Conservation (phyloP, 805 yeast genomes). For the Starmerella stigmatis region DNA sequence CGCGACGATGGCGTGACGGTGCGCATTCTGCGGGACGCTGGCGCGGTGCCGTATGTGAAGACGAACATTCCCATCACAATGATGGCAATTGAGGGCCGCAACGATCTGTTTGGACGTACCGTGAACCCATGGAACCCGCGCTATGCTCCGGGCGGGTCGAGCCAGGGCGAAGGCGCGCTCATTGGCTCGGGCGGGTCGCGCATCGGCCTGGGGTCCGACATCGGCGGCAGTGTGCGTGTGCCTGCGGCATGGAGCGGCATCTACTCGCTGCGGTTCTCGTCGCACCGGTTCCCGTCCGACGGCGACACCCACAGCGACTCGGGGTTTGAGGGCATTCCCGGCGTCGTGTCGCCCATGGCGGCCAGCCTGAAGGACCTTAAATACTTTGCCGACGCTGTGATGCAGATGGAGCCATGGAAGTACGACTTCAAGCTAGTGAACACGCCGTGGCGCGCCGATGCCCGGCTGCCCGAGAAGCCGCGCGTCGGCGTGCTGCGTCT, state of each 20-base stretch:
- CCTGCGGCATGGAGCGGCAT: constrained; percentile 47
- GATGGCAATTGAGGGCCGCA: constrained; percentile 47
- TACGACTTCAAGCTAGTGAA: constrained; percentile 38
- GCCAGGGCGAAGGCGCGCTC: constrained; percentile 45
- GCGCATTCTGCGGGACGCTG: constrained; percentile 39
- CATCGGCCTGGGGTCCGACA: constrained; percentile 47
- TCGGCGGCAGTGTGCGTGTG: constrained; percentile 46
- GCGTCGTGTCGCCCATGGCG: constrained; percentile 33
- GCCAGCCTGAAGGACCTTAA: constrained; percentile 41
- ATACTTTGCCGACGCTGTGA: constrained; percentile 38
- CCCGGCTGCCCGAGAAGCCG: constrained; percentile 34
- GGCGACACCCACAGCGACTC: constrained; percentile 36
- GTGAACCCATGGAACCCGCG: constrained; percentile 41
- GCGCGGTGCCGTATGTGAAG: constrained; percentile 47
- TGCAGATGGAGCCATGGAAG: constrained; percentile 47
- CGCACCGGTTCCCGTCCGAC: constrained; percentile 39
- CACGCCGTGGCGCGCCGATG: constrained; percentile 41
- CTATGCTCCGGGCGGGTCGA: constrained; percentile 44
- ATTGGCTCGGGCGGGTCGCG: constrained; percentile 40
- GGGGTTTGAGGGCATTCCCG: constrained; percentile 36
- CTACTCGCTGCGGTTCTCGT: constrained; percentile 43
- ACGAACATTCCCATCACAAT: constrained; percentile 48
- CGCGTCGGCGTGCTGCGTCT: constrained; percentile 41
- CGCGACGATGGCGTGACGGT: constrained; percentile 35
- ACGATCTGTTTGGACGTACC: constrained; percentile 44